These are phyloP conservation scores for Penicillium nordicum DNA, from an alignment of 2,329 filamentous ascomycete genomes.

Conservation along the genomic window DNA sequence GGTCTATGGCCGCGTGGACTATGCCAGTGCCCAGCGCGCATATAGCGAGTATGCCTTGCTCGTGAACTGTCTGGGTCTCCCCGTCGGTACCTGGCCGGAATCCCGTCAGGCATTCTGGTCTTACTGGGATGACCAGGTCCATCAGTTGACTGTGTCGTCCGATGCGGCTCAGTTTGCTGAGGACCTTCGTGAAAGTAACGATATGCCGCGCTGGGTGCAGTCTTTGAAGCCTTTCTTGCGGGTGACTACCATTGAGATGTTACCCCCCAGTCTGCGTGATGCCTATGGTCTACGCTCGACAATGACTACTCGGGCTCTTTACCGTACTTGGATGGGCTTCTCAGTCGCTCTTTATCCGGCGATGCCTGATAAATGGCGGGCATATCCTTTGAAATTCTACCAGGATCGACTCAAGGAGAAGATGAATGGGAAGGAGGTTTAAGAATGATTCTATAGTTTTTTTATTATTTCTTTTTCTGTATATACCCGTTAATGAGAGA, in stretches of 20 bases:
- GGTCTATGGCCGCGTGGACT: constrained; percentile 33
- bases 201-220: constrained; percentile 31
- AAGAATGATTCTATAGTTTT: too few species aligned
- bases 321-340: constrained; percentile 32
- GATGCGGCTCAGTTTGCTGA: constrained; percentile 31
- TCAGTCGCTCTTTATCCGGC: constrained; percentile 35
- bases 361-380: constrained; percentile 29
- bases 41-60: constrained; percentile 33
- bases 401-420: constrained; percentile 29
- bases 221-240: constrained; percentile 32
- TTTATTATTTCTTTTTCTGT: neutral
- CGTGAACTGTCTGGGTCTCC: constrained; percentile 27
- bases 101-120: constrained; percentile 33
- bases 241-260: constrained; percentile 33
- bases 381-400: constrained; percentile 32
- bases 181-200: constrained; percentile 24
- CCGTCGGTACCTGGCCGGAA: constrained; percentile 30
- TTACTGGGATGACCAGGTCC: constrained; percentile 37
- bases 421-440: constrained; percentile 22
- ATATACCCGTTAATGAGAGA: constrained; percentile 10
- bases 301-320: constrained; percentile 24
- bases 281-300: constrained; percentile 35
- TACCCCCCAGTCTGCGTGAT: constrained; percentile 33
- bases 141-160: constrained; percentile 26
- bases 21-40: constrained; percentile 30